Evolutionary conservation across 192 early-diverging fungal genomes (phyloP), one percentile per base, ranked within the genome.

Genomic region (Chytriomyces sp.): DNA sequence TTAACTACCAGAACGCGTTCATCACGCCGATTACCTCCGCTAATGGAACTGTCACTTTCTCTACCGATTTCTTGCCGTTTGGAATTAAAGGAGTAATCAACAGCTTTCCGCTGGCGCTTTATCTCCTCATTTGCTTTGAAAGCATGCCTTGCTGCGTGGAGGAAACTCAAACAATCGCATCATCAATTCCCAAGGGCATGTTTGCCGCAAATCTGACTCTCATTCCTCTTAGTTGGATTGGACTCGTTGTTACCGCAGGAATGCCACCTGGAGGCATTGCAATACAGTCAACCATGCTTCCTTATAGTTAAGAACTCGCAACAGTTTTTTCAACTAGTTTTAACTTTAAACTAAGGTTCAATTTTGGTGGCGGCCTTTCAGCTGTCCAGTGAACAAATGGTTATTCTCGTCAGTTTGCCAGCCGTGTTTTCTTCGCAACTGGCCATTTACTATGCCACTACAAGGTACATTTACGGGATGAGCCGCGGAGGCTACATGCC

Each of bases 41-140:
- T 2, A 45, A 67, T 10, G 66, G 66, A 67, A 45, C 66, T 16
- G 45, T 45, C 64, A 45, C 18, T 16, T 28, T 44, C 1, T 48
- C 45, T 1, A 75, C 73, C 18, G 59, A 44, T 16, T 68, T 75
- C 45, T 35, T 75, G 1, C 73, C 73, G 1, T 75, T 69, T 75
- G 73, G 73, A 45, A 8, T 75, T 6, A 2, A 9, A 18, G 73
- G 73, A 28, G 73, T 75, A 10, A 68, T 75, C 18, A 23, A 69
- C 9, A 28, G 24, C 7, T 44, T 75, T 24, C 73, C 73, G 18
- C 45, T 49, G 20, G 28, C 73, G 16, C 49, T 75, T 9, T 75
- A 75, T 49, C 49, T 75, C 9, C 61, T 60, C 45, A 75, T 75
- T 67, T 50, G 73, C 44, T 75, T 75, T 44, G 73, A 75, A 44